phyloP scores from a whole-genome alignment of 768 basidiomycete species.

The Psilocybe tampanensis region DNA sequence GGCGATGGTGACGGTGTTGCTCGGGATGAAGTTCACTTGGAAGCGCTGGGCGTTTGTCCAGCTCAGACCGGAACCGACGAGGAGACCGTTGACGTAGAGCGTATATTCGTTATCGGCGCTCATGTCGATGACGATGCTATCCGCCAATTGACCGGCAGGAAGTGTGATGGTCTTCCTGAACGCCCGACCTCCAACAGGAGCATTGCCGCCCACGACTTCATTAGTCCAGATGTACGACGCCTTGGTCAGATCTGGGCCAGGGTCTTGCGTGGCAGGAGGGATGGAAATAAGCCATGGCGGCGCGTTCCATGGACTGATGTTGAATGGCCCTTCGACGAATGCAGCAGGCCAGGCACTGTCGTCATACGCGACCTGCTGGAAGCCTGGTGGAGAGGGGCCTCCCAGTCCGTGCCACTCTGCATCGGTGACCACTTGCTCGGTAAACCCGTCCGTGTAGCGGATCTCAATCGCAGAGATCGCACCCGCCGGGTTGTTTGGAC shows the following conservation, averaged over 20 bases:
- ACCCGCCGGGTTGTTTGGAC: conserved; percentile 26
- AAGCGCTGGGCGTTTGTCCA: conserved; percentile 13
- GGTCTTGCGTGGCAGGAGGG: not conserved
- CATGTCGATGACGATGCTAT: conserved; percentile 26
- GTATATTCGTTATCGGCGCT: conserved; percentile 27
- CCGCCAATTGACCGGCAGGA: conserved; percentile 22
- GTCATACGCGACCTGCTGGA: conserved; percentile 30
- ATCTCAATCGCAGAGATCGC: conserved; percentile 32
- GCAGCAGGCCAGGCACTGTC: conserved; percentile 32
- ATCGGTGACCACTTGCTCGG: conserved; percentile 32
- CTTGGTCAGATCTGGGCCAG: not conserved
- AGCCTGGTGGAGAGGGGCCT: conserved; percentile 27
- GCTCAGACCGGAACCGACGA: conserved; percentile 18
- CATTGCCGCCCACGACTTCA: conserved; percentile 23
- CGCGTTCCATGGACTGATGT: conserved; percentile 5
- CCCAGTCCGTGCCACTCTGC: conserved; percentile 28
- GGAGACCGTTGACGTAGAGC: conserved; percentile 30
- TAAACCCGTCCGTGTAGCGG: conserved; percentile 31
- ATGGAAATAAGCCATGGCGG: not conserved
- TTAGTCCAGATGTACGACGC: conserved; percentile 31
- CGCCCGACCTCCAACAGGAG: conserved; percentile 27
- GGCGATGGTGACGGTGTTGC: conserved; percentile 24
- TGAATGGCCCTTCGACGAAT: conserved; percentile 19
- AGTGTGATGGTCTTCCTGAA: conserved; percentile 30
- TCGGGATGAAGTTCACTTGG: conserved; percentile 19